phyloP scores from a whole-genome alignment of 805 yeast genomes.

The Kockiozyma suomiensis region DNA sequence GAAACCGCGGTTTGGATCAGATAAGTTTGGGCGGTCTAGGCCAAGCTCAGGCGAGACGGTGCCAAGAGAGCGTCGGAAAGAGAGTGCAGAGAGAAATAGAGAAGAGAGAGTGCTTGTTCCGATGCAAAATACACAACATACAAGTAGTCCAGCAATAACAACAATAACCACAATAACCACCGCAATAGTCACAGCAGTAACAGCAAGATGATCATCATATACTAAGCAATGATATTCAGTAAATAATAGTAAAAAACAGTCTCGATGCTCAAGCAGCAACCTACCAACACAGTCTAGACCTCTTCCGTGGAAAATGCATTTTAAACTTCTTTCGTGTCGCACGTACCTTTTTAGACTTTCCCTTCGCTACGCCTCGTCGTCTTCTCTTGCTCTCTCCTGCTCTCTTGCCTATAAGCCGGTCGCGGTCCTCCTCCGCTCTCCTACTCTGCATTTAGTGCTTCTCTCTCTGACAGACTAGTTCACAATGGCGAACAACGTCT shows the following conservation, averaged over 20 bases:
- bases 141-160: too few relatives aligned
- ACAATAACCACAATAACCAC: too few relatives aligned
- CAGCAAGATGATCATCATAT: too few relatives aligned
- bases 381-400: neutral
- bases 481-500: conserved; percentile 54
- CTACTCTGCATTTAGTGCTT: neutral
- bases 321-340: conserved; percentile 6
- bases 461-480: neutral
- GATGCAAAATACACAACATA: too few relatives aligned
- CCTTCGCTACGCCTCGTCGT: neutral
- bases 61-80: too few relatives aligned
- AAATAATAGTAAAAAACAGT: too few relatives aligned
- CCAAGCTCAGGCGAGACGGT: neutral
- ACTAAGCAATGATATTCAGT: too few relatives aligned
- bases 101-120: neutral
- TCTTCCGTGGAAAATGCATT: neutral
- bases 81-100: neutral
- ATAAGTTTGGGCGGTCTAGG: too few relatives aligned
- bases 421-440: neutral
- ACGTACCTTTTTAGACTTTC: conserved; percentile 6
- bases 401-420: neutral
- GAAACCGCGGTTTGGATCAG: neutral
- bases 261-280: neutral
- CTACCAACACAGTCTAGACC: conserved; percentile 7
- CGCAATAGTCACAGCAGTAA: too few relatives aligned